These are phyloP conservation scores for Serendipita sp. DNA, from an alignment of 768 basidiomycete genomes.

Conservation along the genomic window DNA sequence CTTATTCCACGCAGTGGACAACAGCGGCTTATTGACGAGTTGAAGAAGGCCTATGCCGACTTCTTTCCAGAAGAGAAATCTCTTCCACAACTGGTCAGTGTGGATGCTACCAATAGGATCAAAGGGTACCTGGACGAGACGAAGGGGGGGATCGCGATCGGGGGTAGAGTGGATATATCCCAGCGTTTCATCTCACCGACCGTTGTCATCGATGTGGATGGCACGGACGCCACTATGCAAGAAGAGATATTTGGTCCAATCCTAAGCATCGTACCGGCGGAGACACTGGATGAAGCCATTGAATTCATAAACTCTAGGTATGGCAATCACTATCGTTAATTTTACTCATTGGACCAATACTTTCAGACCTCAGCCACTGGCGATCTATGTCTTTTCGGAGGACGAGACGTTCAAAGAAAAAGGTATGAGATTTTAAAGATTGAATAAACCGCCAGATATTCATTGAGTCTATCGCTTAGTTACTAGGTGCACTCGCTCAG, in stretches of 20 bases:
- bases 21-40: slow-evolving; percentile 30
- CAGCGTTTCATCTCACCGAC: slow-evolving; percentile 42
- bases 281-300: slow-evolving; percentile 17
- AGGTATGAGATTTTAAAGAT: slow-evolving; percentile 11
- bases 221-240: slow-evolving; percentile 38
- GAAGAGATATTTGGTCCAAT: slow-evolving; percentile 28
- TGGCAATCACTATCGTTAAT: not conserved
- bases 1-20: slow-evolving; percentile 29
- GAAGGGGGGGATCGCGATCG: slow-evolving; percentile 39
- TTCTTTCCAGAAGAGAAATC: slow-evolving; percentile 34
- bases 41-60: slow-evolving; percentile 27
- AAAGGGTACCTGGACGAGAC: slow-evolving; percentile 36
- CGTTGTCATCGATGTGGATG: slow-evolving; percentile 37
- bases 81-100: slow-evolving; percentile 38
- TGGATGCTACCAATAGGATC: slow-evolving; percentile 39
- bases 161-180: slow-evolving; percentile 28
- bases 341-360: not conserved
- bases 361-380: slow-evolving; percentile 42
- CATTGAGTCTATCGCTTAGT: slow-evolving; percentile 43
- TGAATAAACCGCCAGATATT: slow-evolving; percentile 25
- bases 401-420: slow-evolving; percentile 20
- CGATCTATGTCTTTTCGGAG: slow-evolving; percentile 49
- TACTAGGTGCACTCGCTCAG: slow-evolving; percentile 10
- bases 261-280: slow-evolving; percentile 20
- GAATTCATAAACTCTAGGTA: slow-evolving; percentile 13